Base-by-base conservation (phyloP, 2,329 filamentous ascomycete genomes). In the Fusarium sp. region DNA sequence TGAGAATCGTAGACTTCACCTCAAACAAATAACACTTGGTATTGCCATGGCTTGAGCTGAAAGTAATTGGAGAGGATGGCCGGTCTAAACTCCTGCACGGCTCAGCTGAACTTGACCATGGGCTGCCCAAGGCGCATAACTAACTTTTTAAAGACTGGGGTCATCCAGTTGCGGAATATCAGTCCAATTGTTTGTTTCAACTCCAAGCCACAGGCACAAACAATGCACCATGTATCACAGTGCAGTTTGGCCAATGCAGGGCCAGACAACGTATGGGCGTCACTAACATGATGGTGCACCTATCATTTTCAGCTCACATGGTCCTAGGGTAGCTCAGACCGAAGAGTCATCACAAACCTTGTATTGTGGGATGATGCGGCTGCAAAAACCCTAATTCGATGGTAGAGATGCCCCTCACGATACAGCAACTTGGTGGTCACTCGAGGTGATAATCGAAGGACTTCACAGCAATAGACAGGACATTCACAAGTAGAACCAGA, bases 381-480 rank as follows among this genome's bases (percentile, higher is more conserved):
- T 37, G 9, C 34, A n/a, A 12, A 39, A 67, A 67, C 61, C 48
- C 62, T 65, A 61, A 54, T 61, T 21, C n/a, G 18, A 23, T 25
- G 45, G 13, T 13, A 25, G 18, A 37, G n/a, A 31, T 44, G 23
- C 11, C 43, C 21, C 46, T 52, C 23, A 42, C 23, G 18, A 42
- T 52, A 12, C 18, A 42, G 30, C 23, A 18, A 13, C 18, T 18
- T 39, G 18, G 12, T 10, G 18, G 12, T 10, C 23, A 52, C 23
- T 28, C 10, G 18, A 28, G 34, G 4, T 42, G 49, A 13, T 23
- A 10, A 10, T 13, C 49, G 7, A 19, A 53, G 1, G 3, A 25
- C 5, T 23, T 50, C 18, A 9, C 18, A 48, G n/a, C 18, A 46
- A n/a, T 21, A 18, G 7, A 16, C 19, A 34, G 11, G 3, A 54